Conservation (phyloP, 2,329 filamentous ascomycete genomes). For the Aspergillus pseudoterreus region DNA sequence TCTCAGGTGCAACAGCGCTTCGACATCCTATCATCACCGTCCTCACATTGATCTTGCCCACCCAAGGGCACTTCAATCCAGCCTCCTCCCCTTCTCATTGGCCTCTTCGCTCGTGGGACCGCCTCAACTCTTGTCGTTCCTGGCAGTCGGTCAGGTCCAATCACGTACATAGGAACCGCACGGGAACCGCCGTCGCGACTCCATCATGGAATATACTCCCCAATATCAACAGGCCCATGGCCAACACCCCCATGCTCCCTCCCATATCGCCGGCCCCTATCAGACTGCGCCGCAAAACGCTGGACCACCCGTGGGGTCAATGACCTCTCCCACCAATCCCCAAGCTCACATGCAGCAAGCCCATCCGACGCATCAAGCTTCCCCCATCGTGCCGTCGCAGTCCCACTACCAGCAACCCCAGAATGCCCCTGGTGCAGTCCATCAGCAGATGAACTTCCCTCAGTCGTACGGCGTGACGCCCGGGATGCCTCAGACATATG, state of each 20-base stretch:
- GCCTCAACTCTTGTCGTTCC: slow-evolving; percentile 14
- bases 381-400: slow-evolving; percentile 76
- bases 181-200: slow-evolving; percentile 21
- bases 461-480: slow-evolving; percentile 70
- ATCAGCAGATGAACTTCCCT: slow-evolving; percentile 75
- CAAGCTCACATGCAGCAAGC: slow-evolving; percentile 61
- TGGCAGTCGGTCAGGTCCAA: slow-evolving; percentile 15
- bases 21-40: slow-evolving; percentile 17
- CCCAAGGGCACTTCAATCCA: slow-evolving; percentile 8
- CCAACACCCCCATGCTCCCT: slow-evolving; percentile 60
- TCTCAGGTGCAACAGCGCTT: slow-evolving; percentile 20
- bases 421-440: slow-evolving; percentile 56
- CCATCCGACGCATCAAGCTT: slow-evolving; percentile 64
- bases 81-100: slow-evolving; percentile 16
- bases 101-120: slow-evolving; percentile 17
- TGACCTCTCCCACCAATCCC: slow-evolving; percentile 70
- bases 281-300: slow-evolving; percentile 55
- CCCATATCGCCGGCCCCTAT: slow-evolving; percentile 59
- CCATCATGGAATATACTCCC: slow-evolving; percentile 72
- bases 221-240: slow-evolving; percentile 63
- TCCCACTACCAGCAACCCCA: slow-evolving; percentile 63
- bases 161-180: slow-evolving; percentile 19
- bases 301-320: slow-evolving; percentile 46
- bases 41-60: slow-evolving; percentile 10
- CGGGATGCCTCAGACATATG: slow-evolving; percentile 70